Evolutionary conservation across 2,329 filamentous ascomycete genomes (phyloP), one percentile per base, ranked within the genome.

Genomic region (Xylaria sp.): DNA sequence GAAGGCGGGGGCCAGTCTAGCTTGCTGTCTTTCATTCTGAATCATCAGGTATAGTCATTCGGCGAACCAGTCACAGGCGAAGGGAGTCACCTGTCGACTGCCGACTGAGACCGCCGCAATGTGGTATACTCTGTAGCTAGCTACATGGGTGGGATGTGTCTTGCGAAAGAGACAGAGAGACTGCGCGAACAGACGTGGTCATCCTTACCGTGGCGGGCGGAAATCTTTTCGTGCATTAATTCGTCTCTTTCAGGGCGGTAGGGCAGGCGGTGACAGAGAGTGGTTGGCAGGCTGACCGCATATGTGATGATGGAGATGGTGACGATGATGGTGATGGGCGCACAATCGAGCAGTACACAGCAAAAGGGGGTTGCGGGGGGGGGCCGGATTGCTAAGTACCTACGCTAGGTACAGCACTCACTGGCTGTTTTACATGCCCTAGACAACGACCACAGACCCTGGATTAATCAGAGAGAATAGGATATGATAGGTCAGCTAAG

Each of bases 261-360:
- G 55, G 46, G 55, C 51, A 68, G 66, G 69, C 69, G 69, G 69
- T 71, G 69, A 71, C 69, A 46, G 69, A 52, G 36, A 23, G 33
- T 36, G 63, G 63, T 69, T 66, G 69, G 59, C 57, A 60, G 63
- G 69, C 66, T 71, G 69, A 71, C 69, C 63, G 66, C 69, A 66
- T 68, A 58, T 57, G 64, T 48, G 51, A 33, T 2, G 51, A 54
- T 31, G 51, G 28, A 31, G 51, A 54, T 28, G 51, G 13, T 31
- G 51, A 31, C 6, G 49, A 31, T n/a, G 61, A 55, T 46, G 59
- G 3, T n/a, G 61, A 55, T 46, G 59, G 3, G 49, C 25, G 41
- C 28, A 52, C 49, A 52, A 3, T 13, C 20, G n/a, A 15, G 41
- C 6, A 46, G n/a, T 18, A 49, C 10, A 23, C 46, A 49, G 8